Conservation (phyloP, 805 yeast species). For the Metschnikowia picachoensis region DNA sequence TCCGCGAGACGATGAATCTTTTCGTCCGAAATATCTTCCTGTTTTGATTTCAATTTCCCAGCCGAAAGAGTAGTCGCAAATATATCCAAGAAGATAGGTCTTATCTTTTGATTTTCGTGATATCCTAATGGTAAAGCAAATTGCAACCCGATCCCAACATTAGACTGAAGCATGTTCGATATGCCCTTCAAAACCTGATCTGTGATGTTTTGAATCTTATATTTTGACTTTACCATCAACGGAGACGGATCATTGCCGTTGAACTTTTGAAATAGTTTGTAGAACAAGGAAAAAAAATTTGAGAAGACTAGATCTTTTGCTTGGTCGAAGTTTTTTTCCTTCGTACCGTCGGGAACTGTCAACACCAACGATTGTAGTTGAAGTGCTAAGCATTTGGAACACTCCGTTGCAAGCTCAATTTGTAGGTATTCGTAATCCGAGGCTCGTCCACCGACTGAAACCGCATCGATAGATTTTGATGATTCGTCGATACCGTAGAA, state of each 20-base stretch:
- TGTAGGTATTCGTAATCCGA: conserved; percentile 45
- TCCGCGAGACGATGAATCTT: conserved; percentile 26
- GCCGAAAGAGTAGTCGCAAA: conserved; percentile 61
- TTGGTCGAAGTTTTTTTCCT: conserved; percentile 49
- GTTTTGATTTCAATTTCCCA: conserved; percentile 20
- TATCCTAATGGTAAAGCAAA: conserved; percentile 77
- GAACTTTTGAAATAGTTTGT: conserved; percentile 47
- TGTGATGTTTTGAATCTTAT: conserved; percentile 53
- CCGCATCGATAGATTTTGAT: neutral
- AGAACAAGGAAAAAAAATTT: conserved; percentile 62
- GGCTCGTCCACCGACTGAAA: conserved; percentile 16
- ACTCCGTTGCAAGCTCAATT: conserved; percentile 61
- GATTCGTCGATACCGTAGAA: conserved; percentile 25
- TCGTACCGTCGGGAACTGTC: conserved; percentile 55
- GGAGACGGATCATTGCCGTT: conserved; percentile 22
- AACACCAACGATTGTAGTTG: conserved; percentile 54
- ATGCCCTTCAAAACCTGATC: conserved; percentile 63
- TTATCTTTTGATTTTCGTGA: conserved; percentile 59
- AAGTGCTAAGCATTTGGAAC: conserved; percentile 54
- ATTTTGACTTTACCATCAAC: conserved; percentile 32
- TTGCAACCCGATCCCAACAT: conserved; percentile 72
- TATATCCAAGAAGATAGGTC: conserved; percentile 72
- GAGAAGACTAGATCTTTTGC: conserved; percentile 62
- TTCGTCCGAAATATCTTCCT: conserved; percentile 28
- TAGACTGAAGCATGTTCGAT: conserved; percentile 66